Base-by-base conservation (phyloP, 352 stramenopile genomes). In the Phytophthora sansomeana region DNA sequence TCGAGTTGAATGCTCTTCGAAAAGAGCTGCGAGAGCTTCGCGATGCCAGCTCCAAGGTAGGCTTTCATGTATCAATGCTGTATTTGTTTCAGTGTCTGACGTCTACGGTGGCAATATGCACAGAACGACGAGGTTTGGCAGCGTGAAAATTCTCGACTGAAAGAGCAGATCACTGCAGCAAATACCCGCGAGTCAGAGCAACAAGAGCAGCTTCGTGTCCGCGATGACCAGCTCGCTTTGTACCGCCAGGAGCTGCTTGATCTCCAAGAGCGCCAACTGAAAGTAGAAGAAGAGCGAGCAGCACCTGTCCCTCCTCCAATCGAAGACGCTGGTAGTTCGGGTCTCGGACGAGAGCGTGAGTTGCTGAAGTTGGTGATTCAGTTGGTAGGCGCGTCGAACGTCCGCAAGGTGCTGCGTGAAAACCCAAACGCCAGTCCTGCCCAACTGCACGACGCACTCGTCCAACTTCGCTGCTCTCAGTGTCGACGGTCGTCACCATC, bases 71-170 rank as follows among this genome's bases (percentile, higher is more conserved):
- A 24, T 24, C 21, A 24, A 24, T 24, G 21, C 21, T 24, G 21
- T 24, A 24, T 24, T 24, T 24, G 1, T 24, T 24, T 24, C 21
- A 24, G 21, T 24, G 21, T 49, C 47, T 29, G 26, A 49, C 17
- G 44, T 21, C n/a, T 63, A n/a, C 9, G 28, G 6, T 44, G 38
- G 44, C 13, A 29, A 29, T n/a, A 21, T 44, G 16, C 10, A 7
- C 24, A 72, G 64, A 72, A 72, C 13, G 58, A 69, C 38, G 64
- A 72, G 14, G 53, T 44, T 5, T 72, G 58, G 64, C 64, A 68
- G 30, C 64, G 50, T 21, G 64, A 72, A 8, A 72, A 72, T n/a
- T 26, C 44, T 19, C 58, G 64, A 14, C 44, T 72, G 9, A 72
- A 69, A 33, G 58, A 64, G 6, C 58, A 64, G 24, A 38, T 72